phyloP scores from a whole-genome alignment of 2,329 filamentous ascomycete species.

The Raffaelea albimanens region DNA sequence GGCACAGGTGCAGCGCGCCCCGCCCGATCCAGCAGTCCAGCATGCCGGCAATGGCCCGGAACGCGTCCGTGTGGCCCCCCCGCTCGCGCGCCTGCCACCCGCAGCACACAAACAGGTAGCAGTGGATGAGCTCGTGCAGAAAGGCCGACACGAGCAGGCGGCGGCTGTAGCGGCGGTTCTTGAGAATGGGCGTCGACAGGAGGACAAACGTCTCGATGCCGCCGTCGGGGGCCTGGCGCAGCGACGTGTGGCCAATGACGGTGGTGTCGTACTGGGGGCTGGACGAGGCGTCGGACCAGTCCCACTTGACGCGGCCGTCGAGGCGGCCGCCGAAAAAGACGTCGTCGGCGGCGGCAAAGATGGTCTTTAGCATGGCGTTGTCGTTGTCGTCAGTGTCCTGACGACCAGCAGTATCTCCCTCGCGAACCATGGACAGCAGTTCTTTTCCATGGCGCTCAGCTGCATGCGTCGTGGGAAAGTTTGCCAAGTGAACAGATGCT shows the following conservation, averaged over 20 bases:
- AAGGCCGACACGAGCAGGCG: constrained; percentile 55
- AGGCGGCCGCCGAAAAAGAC: constrained; percentile 8
- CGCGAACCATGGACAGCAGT: constrained; percentile 48
- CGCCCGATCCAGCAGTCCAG: constrained; percentile 53
- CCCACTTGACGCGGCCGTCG: not conserved
- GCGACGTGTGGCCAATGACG: constrained; percentile 54
- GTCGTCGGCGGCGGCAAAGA: not conserved
- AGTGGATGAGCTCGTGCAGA: constrained; percentile 58
- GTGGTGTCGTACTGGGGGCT: constrained; percentile 40
- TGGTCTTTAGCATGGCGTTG: constrained; percentile 46
- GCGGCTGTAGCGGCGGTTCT: constrained; percentile 44
- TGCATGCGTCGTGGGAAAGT: constrained; percentile 32
- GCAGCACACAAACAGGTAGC: constrained; percentile 54
- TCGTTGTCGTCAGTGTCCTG: too few relatives aligned
- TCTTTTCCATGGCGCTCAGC: constrained; percentile 48
- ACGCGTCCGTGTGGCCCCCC: constrained; percentile 53
- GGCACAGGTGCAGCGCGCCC: constrained; percentile 42
- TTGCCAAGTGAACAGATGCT: constrained; percentile 38
- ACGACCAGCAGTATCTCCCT: too few relatives aligned
- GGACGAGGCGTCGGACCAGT: constrained; percentile 22
- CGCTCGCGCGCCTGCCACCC: constrained; percentile 45
- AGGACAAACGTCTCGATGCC: constrained; percentile 56
- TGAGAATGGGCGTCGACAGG: constrained; percentile 50
- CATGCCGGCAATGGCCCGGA: constrained; percentile 46
- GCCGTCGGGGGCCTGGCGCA: constrained; percentile 35